These are phyloP conservation scores for Trichomonas tenax DNA, from an alignment of 208 protist genomes.

Conservation along the genomic window DNA sequence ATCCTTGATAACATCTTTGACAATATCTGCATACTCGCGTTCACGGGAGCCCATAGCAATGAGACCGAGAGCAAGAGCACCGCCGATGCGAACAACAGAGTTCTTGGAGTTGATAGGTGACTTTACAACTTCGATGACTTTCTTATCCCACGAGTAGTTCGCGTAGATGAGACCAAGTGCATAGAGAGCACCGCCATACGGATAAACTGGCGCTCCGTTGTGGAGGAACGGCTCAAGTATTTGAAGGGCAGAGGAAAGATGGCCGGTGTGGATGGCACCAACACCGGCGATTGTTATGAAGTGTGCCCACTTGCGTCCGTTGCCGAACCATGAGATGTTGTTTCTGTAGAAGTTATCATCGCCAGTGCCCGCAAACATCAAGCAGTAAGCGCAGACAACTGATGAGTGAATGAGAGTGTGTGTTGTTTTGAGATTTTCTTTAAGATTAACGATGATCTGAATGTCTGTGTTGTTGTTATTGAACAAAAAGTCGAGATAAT, in stretches of 20 bases:
- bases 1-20: neutral
- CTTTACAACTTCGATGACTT: neutral
- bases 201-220: neutral
- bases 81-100: neutral
- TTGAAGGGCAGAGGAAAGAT: neutral
- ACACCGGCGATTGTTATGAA: neutral
- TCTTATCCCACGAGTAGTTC: neutral
- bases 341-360: constrained; percentile 10
- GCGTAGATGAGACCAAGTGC: neutral
- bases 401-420: neutral
- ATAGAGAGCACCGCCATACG: neutral
- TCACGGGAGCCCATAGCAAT: neutral
- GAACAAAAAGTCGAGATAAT: neutral
- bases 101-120: constrained; percentile 48
- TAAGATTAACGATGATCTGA: neutral
- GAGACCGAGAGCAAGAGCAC: neutral
- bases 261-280: neutral
- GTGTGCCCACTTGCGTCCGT: neutral
- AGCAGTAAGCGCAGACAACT: neutral
- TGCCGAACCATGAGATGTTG: neutral
- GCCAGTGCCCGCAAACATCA: constrained; percentile 3
- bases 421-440: neutral
- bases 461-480: constrained; percentile 17
- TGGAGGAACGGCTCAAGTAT: neutral
- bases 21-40: neutral